Percentiles rank a stretch among this genome's conserved stretches.
Conservation (phyloP, 306 rosid genomes). For the Phaseolus lunatus region DNA sequence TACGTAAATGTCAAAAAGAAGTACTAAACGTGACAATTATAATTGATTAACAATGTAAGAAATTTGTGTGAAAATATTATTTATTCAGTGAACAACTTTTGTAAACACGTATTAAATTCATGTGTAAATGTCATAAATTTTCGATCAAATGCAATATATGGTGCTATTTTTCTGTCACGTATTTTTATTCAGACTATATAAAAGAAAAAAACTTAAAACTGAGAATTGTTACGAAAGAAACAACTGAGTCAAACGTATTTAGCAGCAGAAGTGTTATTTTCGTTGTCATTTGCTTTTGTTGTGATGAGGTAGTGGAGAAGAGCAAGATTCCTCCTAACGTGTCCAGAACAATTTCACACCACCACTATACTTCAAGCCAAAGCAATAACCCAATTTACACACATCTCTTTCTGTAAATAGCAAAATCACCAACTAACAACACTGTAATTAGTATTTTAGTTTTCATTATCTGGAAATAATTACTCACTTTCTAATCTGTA, state of each 20-base stretch:
- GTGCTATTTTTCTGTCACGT: not conserved
- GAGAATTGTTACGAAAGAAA: not conserved
- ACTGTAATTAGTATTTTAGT: not conserved
- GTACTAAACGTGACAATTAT: too few species aligned
- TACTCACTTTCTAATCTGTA: not conserved
- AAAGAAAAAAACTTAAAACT: not conserved
- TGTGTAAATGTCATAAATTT: too few species aligned
- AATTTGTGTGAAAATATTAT: too few species aligned
- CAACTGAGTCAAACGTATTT: not conserved
- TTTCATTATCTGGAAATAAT: not conserved
- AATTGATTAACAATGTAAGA: too few species aligned
- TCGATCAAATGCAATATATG: not conserved
- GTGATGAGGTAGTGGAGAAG: conserved; percentile 2
- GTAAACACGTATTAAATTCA: too few species aligned
- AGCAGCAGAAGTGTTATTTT: not conserved
- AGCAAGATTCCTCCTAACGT: not conserved
- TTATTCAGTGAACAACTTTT: too few species aligned
- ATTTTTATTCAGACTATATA: not conserved
- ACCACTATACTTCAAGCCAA: conserved; percentile 39
- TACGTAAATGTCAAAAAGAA: too few species aligned
- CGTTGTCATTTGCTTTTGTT: not conserved
- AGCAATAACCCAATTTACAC: conserved; percentile 30
- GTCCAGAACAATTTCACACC: conserved; percentile 11
- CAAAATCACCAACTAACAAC: not conserved
- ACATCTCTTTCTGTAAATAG: not conserved